A percentile compares a stretch with the other conserved stretches of the same genome.
These are phyloP conservation scores for Tolypocladium endophyticum DNA, from an alignment of 2,329 filamentous ascomycete species.

Conservation along the genomic window DNA sequence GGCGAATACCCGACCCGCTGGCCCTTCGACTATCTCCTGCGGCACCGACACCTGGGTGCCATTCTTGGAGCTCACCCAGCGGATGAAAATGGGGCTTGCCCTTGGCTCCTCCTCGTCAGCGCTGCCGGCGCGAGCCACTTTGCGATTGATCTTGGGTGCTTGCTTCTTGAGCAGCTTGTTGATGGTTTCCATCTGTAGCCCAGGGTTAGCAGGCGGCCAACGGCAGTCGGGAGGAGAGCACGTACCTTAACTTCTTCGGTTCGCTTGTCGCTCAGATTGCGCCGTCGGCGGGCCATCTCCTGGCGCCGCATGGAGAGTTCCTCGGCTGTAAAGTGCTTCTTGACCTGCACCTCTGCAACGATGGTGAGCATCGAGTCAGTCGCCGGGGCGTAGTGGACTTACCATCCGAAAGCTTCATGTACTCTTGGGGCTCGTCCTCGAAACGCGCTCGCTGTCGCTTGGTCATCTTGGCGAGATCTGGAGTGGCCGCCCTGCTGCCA, in stretches of 20 bases:
- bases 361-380: conserved; percentile 2
- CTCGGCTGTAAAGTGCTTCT: conserved; percentile 51
- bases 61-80: conserved; percentile 59
- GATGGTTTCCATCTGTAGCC: conserved; percentile 70
- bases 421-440: conserved; percentile 42
- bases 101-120: conserved; percentile 36
- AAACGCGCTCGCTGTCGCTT: conserved; percentile 50
- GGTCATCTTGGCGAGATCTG: conserved; percentile 49
- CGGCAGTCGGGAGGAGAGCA: neutral
- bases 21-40: conserved; percentile 54
- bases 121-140: conserved; percentile 36
- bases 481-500: conserved; percentile 38
- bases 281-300: conserved; percentile 50
- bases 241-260: conserved; percentile 53
- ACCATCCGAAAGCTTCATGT: conserved; percentile 53
- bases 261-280: conserved; percentile 54
- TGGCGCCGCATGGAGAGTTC: conserved; percentile 51
- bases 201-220: conserved; percentile 1
- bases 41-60: conserved; percentile 56
- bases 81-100: conserved; percentile 51
- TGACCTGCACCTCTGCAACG: conserved; percentile 48
- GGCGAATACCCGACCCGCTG: conserved; percentile 49
- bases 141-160: conserved; percentile 60
- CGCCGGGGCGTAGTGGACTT: conserved; percentile 11
- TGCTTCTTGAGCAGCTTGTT: conserved; percentile 84